Percentiles rank a stretch among this genome's conserved stretches.
These are phyloP conservation scores for Venustampulla echinocandica DNA, from an alignment of 495 filamentous ascomycete species.

Conservation along the genomic window DNA sequence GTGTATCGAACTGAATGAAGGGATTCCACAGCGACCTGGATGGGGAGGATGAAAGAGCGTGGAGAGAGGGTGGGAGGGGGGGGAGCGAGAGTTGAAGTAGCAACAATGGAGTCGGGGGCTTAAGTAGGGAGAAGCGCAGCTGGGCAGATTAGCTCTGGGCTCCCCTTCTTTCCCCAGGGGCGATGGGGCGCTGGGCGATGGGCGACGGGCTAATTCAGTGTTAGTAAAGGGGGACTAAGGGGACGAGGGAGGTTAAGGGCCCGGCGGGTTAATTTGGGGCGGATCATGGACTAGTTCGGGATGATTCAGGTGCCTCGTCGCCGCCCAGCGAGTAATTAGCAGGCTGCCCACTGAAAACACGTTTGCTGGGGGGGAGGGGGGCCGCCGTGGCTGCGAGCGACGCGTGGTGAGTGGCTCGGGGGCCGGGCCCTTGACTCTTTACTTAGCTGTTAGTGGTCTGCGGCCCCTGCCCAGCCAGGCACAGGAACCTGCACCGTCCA, in stretches of 20 bases:
- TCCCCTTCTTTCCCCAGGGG: no score
- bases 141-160: no score
- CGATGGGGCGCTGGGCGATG: no score
- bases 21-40: slow-evolving; percentile 12
- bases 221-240: no score
- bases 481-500: no score
- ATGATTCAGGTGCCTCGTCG: no score
- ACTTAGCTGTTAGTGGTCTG: no score
- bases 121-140: no score
- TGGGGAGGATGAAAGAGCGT: slow-evolving; percentile 3
- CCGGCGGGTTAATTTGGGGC: slow-evolving; percentile 5
- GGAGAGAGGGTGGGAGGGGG: slow-evolving; percentile 4
- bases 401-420: not conserved
- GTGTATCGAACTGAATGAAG: slow-evolving; percentile 10
- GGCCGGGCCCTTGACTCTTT: slow-evolving; percentile 1
- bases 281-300: slow-evolving; percentile 16
- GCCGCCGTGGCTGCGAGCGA: not conserved
- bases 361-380: slow-evolving; percentile 6
- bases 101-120: not conserved
- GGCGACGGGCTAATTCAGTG: no score
- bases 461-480: no score
- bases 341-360: slow-evolving; percentile 14
- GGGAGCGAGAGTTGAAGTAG: slow-evolving; percentile 10
- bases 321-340: no score
- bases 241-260: no score